These are phyloP conservation scores for Barnettozyma botsteinii DNA, from an alignment of 805 yeast species.

Conservation along the genomic window DNA sequence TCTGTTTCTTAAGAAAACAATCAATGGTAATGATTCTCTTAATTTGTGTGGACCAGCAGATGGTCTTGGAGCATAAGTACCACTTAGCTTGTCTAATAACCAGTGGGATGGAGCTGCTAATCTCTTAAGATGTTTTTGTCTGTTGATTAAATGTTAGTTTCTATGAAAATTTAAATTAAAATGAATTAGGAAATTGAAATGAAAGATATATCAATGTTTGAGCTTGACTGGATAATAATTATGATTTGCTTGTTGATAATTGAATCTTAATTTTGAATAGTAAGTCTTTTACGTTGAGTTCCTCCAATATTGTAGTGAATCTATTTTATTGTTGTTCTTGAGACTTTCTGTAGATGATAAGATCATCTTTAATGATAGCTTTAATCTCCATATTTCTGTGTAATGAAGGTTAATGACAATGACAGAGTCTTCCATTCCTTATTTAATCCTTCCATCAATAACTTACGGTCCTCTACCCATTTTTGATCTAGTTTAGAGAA, in stretches of 20 bases:
- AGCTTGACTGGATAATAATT: too few relatives aligned
- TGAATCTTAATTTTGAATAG: too few relatives aligned
- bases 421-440: not conserved
- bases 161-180: not conserved
- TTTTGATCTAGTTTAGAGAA: slow-evolving; percentile 11
- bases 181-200: too few relatives aligned
- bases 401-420: too few relatives aligned
- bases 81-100: slow-evolving; percentile 99
- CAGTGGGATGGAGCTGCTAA: slow-evolving; percentile 99
- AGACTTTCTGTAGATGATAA: too few relatives aligned
- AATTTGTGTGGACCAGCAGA: slow-evolving; percentile 99
- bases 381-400: too few relatives aligned
- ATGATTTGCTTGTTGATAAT: too few relatives aligned
- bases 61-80: slow-evolving; percentile 99
- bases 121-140: slow-evolving; percentile 99
- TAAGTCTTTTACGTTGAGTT: too few relatives aligned
- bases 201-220: too few relatives aligned
- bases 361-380: too few relatives aligned
- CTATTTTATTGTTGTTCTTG: too few relatives aligned
- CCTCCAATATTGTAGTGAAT: too few relatives aligned
- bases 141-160: slow-evolving; percentile 30
- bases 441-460: not conserved
- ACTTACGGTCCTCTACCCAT: slow-evolving; percentile 32
- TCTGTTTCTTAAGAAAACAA: slow-evolving; percentile 97
- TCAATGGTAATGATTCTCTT: slow-evolving; percentile 95